These are phyloP conservation scores for Aspergillus terreus DNA, from an alignment of 2,329 filamentous ascomycete genomes.

Conservation along the genomic window DNA sequence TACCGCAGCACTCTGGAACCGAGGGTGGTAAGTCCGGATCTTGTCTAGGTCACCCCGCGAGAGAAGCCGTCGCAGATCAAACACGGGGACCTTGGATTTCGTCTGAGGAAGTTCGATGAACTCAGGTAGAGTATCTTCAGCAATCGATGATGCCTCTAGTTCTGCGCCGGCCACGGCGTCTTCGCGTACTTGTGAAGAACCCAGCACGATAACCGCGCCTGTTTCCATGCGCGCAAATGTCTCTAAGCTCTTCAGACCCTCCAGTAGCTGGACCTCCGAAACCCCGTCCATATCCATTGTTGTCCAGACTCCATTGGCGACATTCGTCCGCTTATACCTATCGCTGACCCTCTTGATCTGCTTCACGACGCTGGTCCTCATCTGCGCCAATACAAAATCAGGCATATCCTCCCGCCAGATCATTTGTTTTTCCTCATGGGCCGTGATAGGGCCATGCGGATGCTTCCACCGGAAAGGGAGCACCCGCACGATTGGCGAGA, in stretches of 20 bases:
- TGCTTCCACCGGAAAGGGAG: conserved; percentile 36
- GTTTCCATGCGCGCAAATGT: conserved; percentile 25
- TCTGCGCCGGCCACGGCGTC: background rate
- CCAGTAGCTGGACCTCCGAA: conserved; percentile 17
- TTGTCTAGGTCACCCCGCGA: conserved; percentile 26
- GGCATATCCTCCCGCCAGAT: conserved; percentile 50
- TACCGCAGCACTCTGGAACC: conserved; percentile 32
- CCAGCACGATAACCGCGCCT: conserved; percentile 29
- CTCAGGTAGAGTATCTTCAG: conserved; percentile 17
- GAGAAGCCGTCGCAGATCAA: conserved; percentile 33
- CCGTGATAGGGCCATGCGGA: conserved; percentile 25
- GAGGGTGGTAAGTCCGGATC: conserved; percentile 22
- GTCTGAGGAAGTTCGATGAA: conserved; percentile 27
- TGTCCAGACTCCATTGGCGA: conserved; percentile 25
- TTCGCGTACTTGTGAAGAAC: conserved; percentile 1
- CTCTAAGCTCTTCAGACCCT: conserved; percentile 19
- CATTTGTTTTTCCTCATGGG: conserved; percentile 25
- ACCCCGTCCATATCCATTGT: conserved; percentile 17
- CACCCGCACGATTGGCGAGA: conserved; percentile 15
- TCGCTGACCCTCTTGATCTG: conserved; percentile 34
- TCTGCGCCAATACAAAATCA: conserved; percentile 34
- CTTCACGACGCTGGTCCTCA: conserved; percentile 34
- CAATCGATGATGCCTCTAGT: background rate
- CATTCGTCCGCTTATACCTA: conserved; percentile 14
- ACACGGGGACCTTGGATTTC: conserved; percentile 32